These are phyloP conservation scores for Jatropha multifida DNA, from an alignment of 441 rosid genomes.

Conservation along the genomic window DNA sequence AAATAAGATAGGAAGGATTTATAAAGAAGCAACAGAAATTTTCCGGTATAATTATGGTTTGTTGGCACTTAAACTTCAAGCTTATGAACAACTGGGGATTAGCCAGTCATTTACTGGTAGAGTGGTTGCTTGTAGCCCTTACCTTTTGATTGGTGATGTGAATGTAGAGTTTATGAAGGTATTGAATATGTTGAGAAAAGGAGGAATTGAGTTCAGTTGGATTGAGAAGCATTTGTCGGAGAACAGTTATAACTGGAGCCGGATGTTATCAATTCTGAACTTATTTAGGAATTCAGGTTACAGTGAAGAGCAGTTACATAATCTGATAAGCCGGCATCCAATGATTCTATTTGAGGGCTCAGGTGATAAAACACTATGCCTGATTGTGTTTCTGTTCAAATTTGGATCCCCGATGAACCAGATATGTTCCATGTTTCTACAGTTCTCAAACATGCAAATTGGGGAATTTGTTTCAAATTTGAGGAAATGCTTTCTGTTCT, in stretches of 20 bases:
- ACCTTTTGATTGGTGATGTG: slow-evolving; percentile 48
- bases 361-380: slow-evolving; percentile 40
- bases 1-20: slow-evolving; percentile 63
- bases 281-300: slow-evolving; percentile 38
- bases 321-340: slow-evolving; percentile 47
- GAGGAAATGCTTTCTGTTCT: slow-evolving; percentile 48
- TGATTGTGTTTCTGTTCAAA: slow-evolving; percentile 53
- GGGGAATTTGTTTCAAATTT: slow-evolving; percentile 53
- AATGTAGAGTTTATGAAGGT: slow-evolving; percentile 45
- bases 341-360: slow-evolving; percentile 60
- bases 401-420: slow-evolving; percentile 49
- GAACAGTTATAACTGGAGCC: slow-evolving; percentile 49
- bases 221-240: slow-evolving; percentile 47
- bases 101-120: slow-evolving; percentile 42
- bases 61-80: slow-evolving; percentile 55
- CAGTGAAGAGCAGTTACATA: slow-evolving; percentile 35
- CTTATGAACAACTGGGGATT: slow-evolving; percentile 60
- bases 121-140: slow-evolving; percentile 53
- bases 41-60: slow-evolving; percentile 49
- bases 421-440: slow-evolving; percentile 46
- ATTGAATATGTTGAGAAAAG: slow-evolving; percentile 41
- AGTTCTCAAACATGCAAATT: slow-evolving; percentile 38
- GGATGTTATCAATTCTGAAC: slow-evolving; percentile 45
- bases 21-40: slow-evolving; percentile 52
- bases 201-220: slow-evolving; percentile 48